Evolutionary conservation across 2,329 filamentous ascomycete species (phyloP).

Genomic region (Aspergillus sp.): DNA sequence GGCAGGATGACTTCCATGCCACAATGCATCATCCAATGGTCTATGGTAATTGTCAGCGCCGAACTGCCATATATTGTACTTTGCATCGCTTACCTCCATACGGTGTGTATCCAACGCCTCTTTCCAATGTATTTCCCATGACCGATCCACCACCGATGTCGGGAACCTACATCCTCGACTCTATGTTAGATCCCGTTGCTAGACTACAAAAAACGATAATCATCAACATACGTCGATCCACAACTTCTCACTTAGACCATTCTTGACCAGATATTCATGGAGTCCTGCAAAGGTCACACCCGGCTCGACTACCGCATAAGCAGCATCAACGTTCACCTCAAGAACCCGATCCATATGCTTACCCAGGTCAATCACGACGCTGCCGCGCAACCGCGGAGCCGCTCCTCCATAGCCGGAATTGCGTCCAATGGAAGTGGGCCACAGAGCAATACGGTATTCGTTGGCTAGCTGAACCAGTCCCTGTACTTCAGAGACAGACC

Average conservation of each 20-base stretch:
- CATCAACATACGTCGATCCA: neutral
- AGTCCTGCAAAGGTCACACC: constrained; percentile 50
- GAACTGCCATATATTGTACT: too few species aligned
- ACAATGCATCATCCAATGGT: constrained; percentile 38
- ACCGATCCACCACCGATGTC: constrained; percentile 38
- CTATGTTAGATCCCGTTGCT: neutral
- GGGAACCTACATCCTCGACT: constrained; percentile 2
- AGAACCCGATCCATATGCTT: constrained; percentile 47
- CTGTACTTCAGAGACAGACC: constrained; percentile 10
- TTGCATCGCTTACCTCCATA: constrained; percentile 3
- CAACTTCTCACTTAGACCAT: neutral
- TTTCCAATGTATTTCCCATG: constrained; percentile 42
- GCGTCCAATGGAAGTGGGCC: constrained; percentile 33
- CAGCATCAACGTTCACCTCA: constrained; percentile 45
- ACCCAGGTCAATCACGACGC: constrained; percentile 40
- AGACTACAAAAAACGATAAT: neutral
- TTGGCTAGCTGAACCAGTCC: constrained; percentile 17
- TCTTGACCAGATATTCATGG: constrained; percentile 35
- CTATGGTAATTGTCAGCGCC: constrained; percentile 16
- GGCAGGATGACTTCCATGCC: constrained; percentile 44
- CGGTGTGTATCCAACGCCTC: constrained; percentile 42
- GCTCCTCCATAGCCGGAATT: constrained; percentile 49
- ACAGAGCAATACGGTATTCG: constrained; percentile 27
- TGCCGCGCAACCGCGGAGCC: constrained; percentile 40
- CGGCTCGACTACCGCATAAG: constrained; percentile 49